Conservation (phyloP, 176 grass and related monocot species). For the Tuctoria greenei region DNA sequence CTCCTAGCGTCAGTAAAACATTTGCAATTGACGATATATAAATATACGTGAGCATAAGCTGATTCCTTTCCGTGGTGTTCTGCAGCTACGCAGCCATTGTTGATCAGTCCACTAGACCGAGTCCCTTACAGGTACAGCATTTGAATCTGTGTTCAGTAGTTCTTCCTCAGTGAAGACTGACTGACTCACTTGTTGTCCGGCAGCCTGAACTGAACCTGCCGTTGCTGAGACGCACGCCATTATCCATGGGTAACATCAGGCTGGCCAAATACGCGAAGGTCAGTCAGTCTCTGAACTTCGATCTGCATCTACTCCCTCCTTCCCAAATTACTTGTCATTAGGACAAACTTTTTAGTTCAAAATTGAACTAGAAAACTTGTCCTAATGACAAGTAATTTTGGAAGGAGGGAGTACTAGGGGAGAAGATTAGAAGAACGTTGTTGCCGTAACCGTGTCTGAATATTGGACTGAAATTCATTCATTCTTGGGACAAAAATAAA, state of each 20-base stretch:
- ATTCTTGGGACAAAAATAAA: not conserved
- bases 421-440: not conserved
- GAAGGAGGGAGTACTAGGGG: too few species aligned
- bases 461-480: not conserved
- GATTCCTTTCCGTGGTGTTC: not conserved
- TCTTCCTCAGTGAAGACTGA: not conserved
- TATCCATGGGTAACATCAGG: conserved; percentile 57
- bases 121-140: conserved; percentile 46
- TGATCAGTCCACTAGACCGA: conserved; percentile 25
- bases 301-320: not conserved
- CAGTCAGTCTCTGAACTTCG: not conserved
- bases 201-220: conserved; percentile 73
- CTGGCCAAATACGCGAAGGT: conserved; percentile 82
- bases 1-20: conserved; percentile 64
- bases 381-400: too few species aligned
- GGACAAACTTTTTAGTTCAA: too few species aligned
- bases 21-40: too few species aligned
- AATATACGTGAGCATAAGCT: too few species aligned
- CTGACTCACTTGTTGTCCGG: not conserved
- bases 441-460: not conserved
- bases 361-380: too few species aligned
- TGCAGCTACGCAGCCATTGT: conserved; percentile 73
- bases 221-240: conserved; percentile 32
- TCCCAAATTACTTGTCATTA: too few species aligned
- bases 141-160: not conserved